phyloP scores from a whole-genome alignment of 2,329 filamentous ascomycete genomes.

The Neonectria punicea region DNA sequence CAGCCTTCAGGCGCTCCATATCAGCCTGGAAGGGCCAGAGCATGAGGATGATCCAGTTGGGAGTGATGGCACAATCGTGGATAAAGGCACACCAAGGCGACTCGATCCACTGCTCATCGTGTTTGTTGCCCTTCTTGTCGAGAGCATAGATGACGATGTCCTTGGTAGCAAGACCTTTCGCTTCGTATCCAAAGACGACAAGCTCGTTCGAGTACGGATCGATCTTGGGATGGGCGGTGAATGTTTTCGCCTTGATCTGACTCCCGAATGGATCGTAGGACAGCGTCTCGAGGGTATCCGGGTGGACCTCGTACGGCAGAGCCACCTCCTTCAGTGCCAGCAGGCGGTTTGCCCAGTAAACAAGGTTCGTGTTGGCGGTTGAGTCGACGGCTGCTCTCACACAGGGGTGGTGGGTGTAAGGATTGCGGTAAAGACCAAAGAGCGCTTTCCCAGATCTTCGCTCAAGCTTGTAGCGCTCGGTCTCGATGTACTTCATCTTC shows the following conservation, averaged over 20 bases:
- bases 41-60: constrained; percentile 23
- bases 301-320: constrained; percentile 22
- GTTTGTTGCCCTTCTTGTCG: background rate
- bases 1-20: constrained; percentile 15
- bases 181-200: constrained; percentile 27
- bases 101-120: constrained; percentile 31
- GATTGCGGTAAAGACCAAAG: constrained; percentile 26
- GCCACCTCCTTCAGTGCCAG: constrained; percentile 23
- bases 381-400: constrained; percentile 26
- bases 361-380: constrained; percentile 30
- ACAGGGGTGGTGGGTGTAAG: constrained; percentile 22
- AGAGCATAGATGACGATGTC: constrained; percentile 27
- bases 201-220: constrained; percentile 23
- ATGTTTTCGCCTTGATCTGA: constrained; percentile 26
- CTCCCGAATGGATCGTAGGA: constrained; percentile 13
- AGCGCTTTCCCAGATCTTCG: constrained; percentile 47
- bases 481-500: constrained; percentile 51
- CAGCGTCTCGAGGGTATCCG: constrained; percentile 25
- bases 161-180: constrained; percentile 23
- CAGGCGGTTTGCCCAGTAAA: constrained; percentile 15
- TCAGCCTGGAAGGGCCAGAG: constrained; percentile 23
- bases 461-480: constrained; percentile 53
- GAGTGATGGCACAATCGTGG: constrained; percentile 20
- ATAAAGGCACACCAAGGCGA: constrained; percentile 23
- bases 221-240: constrained; percentile 15